A percentile compares a stretch with the other conserved stretches of the same genome.
Conservation (phyloP, 495 filamentous ascomycete species). For the Lepidopterella palustris region DNA sequence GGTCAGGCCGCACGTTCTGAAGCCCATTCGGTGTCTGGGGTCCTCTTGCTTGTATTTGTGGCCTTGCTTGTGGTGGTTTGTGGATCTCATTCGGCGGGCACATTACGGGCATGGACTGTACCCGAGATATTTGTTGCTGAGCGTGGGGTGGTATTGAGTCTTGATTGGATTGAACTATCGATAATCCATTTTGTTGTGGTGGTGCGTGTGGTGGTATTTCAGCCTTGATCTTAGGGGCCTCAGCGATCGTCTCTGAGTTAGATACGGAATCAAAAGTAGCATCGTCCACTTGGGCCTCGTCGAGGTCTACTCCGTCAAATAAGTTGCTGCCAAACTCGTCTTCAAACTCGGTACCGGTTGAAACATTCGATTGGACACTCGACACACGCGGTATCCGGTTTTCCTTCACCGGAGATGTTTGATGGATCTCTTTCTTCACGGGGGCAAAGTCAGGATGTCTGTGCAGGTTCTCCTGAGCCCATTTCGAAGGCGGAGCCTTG, state of each 20-base stretch:
- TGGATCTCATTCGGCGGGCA: conserved; percentile 20
- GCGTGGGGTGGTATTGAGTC: background rate
- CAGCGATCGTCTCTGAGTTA: background rate
- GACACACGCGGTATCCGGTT: conserved; percentile 11
- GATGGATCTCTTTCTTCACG: conserved; percentile 26
- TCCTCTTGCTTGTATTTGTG: conserved; percentile 24
- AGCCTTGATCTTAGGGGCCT: background rate
- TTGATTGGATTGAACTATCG: background rate
- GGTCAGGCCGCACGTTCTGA: conserved; percentile 11
- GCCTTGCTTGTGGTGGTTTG: conserved; percentile 19
- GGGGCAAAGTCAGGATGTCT: conserved; percentile 69
- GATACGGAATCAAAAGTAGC: conserved; percentile 2
- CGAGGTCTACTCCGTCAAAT: conserved; percentile 36
- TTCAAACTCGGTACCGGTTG: conserved; percentile 39
- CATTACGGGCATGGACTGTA: conserved; percentile 32
- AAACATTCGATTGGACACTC: conserved; percentile 21
- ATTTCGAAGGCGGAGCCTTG: conserved; percentile 61
- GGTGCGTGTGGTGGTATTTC: conserved; percentile 1
- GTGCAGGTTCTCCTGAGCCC: conserved; percentile 69
- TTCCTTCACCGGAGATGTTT: conserved; percentile 2
- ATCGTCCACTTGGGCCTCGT: conserved; percentile 15
- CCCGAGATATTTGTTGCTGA: conserved; percentile 22
- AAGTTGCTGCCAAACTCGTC: conserved; percentile 64
- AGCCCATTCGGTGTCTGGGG: conserved; percentile 23
- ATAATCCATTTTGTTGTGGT: conserved; percentile 3